Evolutionary conservation across 2,329 filamentous ascomycete genomes (phyloP).

Genomic region (Niveomyces coronatus): DNA sequence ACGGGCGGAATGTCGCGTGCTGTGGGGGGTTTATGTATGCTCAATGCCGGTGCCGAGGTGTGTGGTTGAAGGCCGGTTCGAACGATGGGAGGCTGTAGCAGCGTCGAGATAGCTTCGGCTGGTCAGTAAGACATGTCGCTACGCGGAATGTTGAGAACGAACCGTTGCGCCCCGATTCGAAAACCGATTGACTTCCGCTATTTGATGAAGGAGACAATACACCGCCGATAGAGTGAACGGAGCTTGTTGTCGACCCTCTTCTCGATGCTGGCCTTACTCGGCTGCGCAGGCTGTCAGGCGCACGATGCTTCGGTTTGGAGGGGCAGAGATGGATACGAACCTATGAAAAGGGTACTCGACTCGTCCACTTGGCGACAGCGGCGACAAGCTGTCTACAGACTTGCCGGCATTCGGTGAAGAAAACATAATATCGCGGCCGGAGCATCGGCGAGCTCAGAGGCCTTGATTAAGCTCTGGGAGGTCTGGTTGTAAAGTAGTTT

Average conservation of each 20-base stretch:
- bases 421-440: constrained; percentile 39
- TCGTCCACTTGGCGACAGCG: constrained; percentile 38
- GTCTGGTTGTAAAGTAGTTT: constrained; percentile 16
- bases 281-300: constrained; percentile 2
- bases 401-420: constrained; percentile 48
- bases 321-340: constrained; percentile 25
- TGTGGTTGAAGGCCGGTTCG: constrained; percentile 79
- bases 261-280: constrained; percentile 34
- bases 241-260: constrained; percentile 78
- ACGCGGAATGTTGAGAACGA: constrained; percentile 14
- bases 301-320: neutral
- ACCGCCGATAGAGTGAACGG: constrained; percentile 79
- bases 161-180: constrained; percentile 81
- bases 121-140: neutral
- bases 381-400: constrained; percentile 54
- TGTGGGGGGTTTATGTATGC: constrained; percentile 71
- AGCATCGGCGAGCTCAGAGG: neutral
- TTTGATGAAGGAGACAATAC: constrained; percentile 59
- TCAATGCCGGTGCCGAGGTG: constrained; percentile 57
- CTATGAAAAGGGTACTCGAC: constrained; percentile 50
- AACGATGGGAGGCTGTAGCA: constrained; percentile 85
- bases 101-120: constrained; percentile 69
- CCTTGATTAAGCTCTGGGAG: constrained; percentile 10
- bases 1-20: constrained; percentile 88
- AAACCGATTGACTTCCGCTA: constrained; percentile 44